Conservation (phyloP, 2,329 filamentous ascomycete species). For the Ascosphaera acerosa region DNA sequence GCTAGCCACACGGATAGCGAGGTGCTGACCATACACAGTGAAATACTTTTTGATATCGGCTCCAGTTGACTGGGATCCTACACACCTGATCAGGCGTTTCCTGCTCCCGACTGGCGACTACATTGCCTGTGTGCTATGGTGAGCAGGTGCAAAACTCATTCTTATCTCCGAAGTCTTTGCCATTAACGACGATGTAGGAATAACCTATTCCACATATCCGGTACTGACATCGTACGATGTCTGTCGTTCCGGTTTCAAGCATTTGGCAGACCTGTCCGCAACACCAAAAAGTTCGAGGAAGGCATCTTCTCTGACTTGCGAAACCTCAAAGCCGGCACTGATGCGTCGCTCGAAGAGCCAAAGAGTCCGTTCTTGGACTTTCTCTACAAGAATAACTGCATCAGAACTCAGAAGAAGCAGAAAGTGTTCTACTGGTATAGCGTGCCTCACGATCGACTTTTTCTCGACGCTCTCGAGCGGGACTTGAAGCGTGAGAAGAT, state of each 20-base stretch:
- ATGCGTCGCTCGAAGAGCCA: constrained; percentile 92
- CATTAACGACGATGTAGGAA: constrained; percentile 31
- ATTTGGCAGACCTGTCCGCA: constrained; percentile 93
- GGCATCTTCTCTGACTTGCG: constrained; percentile 97
- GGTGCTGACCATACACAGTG: constrained; percentile 28
- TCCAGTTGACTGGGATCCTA: constrained; percentile 87
- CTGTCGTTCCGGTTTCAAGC: constrained; percentile 96
- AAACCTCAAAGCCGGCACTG: constrained; percentile 93
- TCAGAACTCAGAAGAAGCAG: constrained; percentile 98
- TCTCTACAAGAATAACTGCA: constrained; percentile 99
- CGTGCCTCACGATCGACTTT: constrained; percentile 89
- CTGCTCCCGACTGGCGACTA: constrained; percentile 94
- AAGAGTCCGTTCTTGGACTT: constrained; percentile 98
- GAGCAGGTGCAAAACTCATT: constrained; percentile 1
- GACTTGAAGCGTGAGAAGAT: constrained; percentile 99
- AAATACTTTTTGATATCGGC: constrained; percentile 99
- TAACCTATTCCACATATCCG: constrained; percentile 97
- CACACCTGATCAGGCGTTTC: constrained; percentile 92
- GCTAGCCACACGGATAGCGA: constrained; percentile 3
- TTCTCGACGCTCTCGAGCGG: constrained; percentile 88
- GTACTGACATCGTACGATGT: constrained; percentile 95
- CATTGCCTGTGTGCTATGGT: constrained; percentile 92
- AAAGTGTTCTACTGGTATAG: constrained; percentile 99
- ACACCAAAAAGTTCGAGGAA: constrained; percentile 99
- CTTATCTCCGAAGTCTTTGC: neutral